Percentiles rank a stretch among this genome's conserved stretches.
These are phyloP conservation scores for Silene uniflora DNA, from an alignment of 148 eudicot genomes.

Conservation along the genomic window DNA sequence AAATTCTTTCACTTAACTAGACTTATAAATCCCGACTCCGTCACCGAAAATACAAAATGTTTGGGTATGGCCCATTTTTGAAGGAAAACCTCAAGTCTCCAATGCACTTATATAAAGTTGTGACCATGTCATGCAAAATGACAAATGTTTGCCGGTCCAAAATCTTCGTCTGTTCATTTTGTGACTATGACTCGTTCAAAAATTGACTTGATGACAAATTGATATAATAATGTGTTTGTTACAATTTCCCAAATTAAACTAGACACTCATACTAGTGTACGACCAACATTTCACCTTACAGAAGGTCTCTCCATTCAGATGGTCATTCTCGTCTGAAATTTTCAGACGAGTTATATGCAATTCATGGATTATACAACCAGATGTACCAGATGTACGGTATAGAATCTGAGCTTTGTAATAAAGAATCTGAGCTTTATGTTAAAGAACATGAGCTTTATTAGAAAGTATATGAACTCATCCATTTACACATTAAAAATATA, in stretches of 20 bases:
- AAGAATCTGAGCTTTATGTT: too few species aligned
- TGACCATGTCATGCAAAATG: not conserved
- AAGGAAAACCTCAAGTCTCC: not conserved
- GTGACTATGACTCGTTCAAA: not conserved
- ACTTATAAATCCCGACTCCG: too few species aligned
- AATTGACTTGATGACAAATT: not conserved
- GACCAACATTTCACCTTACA: not conserved
- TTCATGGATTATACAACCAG: too few species aligned
- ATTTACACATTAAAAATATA: too few species aligned
- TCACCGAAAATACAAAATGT: not conserved
- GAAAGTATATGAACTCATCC: too few species aligned
- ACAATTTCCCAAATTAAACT: slow-evolving; percentile 8
- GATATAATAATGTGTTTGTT: not conserved
- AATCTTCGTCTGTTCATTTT: not conserved
- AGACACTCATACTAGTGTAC: not conserved
- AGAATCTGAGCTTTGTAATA: too few species aligned
- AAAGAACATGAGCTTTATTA: too few species aligned
- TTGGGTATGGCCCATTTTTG: not conserved
- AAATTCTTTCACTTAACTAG: too few species aligned
- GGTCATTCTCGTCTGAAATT: too few species aligned
- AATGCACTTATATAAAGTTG: not conserved
- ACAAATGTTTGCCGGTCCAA: not conserved
- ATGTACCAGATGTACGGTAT: too few species aligned
- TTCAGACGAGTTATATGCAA: too few species aligned
- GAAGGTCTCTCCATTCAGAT: too few species aligned